phyloP scores from a whole-genome alignment of 495 filamentous ascomycete species.

The Neurospora terricola region DNA sequence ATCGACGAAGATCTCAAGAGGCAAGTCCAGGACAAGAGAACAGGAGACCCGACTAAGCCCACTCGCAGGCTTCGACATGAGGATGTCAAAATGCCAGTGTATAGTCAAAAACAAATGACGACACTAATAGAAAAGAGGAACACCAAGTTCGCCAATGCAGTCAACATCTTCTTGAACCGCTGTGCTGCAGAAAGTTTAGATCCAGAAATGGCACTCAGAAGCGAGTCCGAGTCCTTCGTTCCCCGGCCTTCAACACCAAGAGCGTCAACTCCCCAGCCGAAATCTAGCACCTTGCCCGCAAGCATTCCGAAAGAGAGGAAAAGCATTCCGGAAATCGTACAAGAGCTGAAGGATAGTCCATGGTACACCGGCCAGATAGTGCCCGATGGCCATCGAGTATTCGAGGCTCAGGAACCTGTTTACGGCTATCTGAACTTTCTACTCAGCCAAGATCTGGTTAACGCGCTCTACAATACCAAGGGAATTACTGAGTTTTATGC shows the following conservation, averaged over 20 bases:
- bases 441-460: conserved; percentile 83
- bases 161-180: conserved; percentile 65
- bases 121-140: conserved; percentile 87
- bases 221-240: conserved; percentile 42
- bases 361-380: conserved; percentile 94
- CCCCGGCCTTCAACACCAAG: conserved; percentile 25
- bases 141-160: conserved; percentile 67
- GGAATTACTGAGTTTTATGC: conserved; percentile 82
- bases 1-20: conserved; percentile 84
- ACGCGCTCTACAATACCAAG: conserved; percentile 84
- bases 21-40: conserved; percentile 59
- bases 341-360: conserved; percentile 67
- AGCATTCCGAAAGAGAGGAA: conserved; percentile 78
- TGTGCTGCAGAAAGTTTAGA: conserved; percentile 59
- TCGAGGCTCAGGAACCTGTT: conserved; percentile 73
- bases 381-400: conserved; percentile 84
- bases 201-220: conserved; percentile 52
- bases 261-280: conserved; percentile 17
- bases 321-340: conserved; percentile 72
- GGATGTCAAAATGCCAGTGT: conserved; percentile 87
- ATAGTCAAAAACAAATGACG: conserved; percentile 86
- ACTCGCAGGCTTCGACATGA: conserved; percentile 58
- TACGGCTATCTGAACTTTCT: conserved; percentile 82
- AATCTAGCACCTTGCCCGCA: conserved; percentile 40
- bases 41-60: conserved; percentile 58